These are phyloP conservation scores for Colletotrichum orbiculare DNA, from an alignment of 2,329 filamentous ascomycete species.

Conservation along the genomic window DNA sequence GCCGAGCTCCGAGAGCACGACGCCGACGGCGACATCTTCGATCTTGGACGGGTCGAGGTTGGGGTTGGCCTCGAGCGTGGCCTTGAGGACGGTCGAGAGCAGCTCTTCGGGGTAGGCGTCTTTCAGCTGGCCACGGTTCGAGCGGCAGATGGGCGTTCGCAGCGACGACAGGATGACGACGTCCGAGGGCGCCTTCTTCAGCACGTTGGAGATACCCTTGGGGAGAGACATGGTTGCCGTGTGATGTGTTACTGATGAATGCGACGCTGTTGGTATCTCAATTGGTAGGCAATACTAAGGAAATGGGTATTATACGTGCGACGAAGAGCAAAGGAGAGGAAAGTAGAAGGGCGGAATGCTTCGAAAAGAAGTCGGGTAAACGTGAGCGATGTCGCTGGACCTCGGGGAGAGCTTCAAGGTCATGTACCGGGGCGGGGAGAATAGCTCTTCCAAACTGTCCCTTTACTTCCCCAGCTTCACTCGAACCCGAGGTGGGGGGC, in stretches of 20 bases:
- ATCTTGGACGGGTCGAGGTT: slow-evolving; percentile 76
- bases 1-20: slow-evolving; percentile 90
- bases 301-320: slow-evolving; percentile 9
- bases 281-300: slow-evolving; percentile 5
- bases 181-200: slow-evolving; percentile 83
- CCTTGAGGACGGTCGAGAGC: slow-evolving; percentile 73
- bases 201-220: slow-evolving; percentile 78
- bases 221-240: slow-evolving; percentile 59
- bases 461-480: slow-evolving; percentile 31
- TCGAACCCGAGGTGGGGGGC: slow-evolving; percentile 30
- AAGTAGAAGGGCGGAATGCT: slow-evolving; percentile 6
- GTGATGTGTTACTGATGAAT: neutral
- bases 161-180: slow-evolving; percentile 91
- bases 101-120: slow-evolving; percentile 93
- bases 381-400: slow-evolving; percentile 27
- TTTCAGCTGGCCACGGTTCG: slow-evolving; percentile 85
- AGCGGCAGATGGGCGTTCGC: slow-evolving; percentile 85
- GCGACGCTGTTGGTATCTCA: slow-evolving; percentile 5
- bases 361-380: slow-evolving; percentile 29
- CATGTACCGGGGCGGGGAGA: slow-evolving; percentile 30
- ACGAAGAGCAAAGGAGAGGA: neutral
- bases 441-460: slow-evolving; percentile 27
- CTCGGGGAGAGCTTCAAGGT: slow-evolving; percentile 25
- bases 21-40: slow-evolving; percentile 87
- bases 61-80: slow-evolving; percentile 78